Conservation (phyloP, 345 rosid species). For the Geranium brycei region DNA sequence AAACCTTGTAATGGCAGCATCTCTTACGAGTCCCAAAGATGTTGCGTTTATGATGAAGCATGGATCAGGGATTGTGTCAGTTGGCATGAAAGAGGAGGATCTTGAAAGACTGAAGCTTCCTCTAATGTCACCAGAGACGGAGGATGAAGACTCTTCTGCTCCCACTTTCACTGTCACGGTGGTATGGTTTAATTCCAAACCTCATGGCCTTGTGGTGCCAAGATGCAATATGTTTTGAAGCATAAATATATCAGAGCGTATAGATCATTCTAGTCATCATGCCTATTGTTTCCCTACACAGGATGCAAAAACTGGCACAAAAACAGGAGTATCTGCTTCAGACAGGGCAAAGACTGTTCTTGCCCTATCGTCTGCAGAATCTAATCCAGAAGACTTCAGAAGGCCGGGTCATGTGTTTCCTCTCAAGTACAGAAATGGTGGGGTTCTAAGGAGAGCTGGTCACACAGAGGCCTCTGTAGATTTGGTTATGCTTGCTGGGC, state of each 20-base stretch:
- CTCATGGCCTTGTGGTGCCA: not conserved
- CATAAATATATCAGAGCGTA: not conserved
- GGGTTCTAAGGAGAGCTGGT: constrained; percentile 71
- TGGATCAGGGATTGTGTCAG: constrained; percentile 78
- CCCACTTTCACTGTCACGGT: constrained; percentile 80
- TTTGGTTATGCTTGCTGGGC: constrained; percentile 46
- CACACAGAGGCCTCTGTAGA: constrained; percentile 88
- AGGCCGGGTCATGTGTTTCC: constrained; percentile 90
- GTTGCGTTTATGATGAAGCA: constrained; percentile 56
- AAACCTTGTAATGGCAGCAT: constrained; percentile 65
- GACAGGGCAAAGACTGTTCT: constrained; percentile 69
- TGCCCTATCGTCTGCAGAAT: constrained; percentile 44
- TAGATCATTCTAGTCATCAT: not conserved
- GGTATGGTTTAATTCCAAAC: constrained; percentile 16
- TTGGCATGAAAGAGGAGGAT: constrained; percentile 67
- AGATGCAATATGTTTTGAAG: not conserved
- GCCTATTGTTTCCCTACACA: constrained; percentile 5
- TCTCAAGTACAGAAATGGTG: constrained; percentile 75
- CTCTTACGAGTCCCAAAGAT: constrained; percentile 33
- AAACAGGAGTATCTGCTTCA: constrained; percentile 62
- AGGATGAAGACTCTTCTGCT: constrained; percentile 66
- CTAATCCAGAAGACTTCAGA: constrained; percentile 60
- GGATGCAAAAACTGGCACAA: constrained; percentile 61
- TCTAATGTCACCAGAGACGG: constrained; percentile 62
- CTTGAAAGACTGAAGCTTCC: constrained; percentile 70